Evolutionary conservation across 2,329 filamentous ascomycete species (phyloP), one percentile per base, ranked within the genome.

Genomic region (Pseudogymnoascus sp.): DNA sequence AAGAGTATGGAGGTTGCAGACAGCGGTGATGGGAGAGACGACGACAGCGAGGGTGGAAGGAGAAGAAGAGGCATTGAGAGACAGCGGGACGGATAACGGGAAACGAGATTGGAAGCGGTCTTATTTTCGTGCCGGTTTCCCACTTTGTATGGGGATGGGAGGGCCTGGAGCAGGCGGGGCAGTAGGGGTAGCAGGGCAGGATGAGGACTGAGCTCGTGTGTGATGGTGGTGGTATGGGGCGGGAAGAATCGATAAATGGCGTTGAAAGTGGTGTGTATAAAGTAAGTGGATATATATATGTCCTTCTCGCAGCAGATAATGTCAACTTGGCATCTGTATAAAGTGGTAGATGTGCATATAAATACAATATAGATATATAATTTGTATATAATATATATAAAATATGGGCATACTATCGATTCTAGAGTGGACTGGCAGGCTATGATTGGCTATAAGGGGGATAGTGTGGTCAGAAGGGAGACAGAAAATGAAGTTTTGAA

Each of bases 171-270:
- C 42, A 8, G 42, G 23, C 42, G 42, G 42, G 42, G 23, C 42
- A 28, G 42, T 7, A 28, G 23, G 22, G 23, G 42, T 25, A 16
- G 14, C 3, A 49, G 42, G 42, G 2, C 42, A 49, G 42, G 23
- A 49, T 28, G 23, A 8, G 42, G 42, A 49, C 42, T 28, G 42
- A 28, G 42, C 42, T 49, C 42, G 42, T 49, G 41, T 22, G 41
- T 25, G n/a, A n/a, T 22, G 36, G 36, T 39, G 36, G 42, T 33
- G 38, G 38, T 49, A 49, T 49, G 42, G 42, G 42, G 42, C 23
- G 42, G 42, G 42, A 28, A 14, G 42, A 49, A 49, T 49, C 42
- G 42, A 49, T 49, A 49, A 49, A 49, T 49, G 42, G 42, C 42
- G 42, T 49, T 49, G 3, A 2, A 4, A 49, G 23, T n/a, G n/a